phyloP scores from a whole-genome alignment of 768 basidiomycete species.

The Tylopilus plumbeoviolaceoides region DNA sequence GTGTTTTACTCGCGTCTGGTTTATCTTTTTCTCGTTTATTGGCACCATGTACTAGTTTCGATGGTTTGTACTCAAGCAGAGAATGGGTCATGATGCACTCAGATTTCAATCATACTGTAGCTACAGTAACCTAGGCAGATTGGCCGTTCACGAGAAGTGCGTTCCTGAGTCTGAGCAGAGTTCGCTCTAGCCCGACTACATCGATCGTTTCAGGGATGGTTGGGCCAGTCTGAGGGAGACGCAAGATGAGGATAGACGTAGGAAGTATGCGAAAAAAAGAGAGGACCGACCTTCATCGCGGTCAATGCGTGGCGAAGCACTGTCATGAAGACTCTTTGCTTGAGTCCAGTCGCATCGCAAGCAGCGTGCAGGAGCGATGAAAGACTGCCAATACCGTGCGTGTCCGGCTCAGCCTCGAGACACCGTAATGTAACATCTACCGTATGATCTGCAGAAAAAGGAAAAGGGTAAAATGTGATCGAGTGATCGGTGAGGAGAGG shows the following conservation, averaged over 20 bases:
- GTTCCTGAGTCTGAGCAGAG: conserved; percentile 14
- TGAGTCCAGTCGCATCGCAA: conserved; percentile 36
- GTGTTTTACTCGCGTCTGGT: neutral
- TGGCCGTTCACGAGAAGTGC: conserved; percentile 6
- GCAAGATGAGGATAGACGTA: neutral
- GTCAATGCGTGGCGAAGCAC: conserved; percentile 75
- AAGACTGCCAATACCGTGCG: conserved; percentile 22
- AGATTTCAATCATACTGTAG: neutral
- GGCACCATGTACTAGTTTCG: neutral
- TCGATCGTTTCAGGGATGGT: conserved; percentile 38
- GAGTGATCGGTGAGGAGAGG: no score
- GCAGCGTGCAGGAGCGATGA: conserved; percentile 41
- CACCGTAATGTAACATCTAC: conserved; percentile 4
- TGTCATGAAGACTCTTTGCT: conserved; percentile 60
- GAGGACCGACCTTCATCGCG: conserved; percentile 62
- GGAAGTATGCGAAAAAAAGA: neutral
- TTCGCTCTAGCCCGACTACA: conserved; percentile 34
- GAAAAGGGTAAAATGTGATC: neutral
- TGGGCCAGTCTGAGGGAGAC: conserved; percentile 36
- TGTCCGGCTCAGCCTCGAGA: conserved; percentile 2
- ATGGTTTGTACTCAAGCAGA: neutral
- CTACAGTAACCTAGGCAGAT: neutral
- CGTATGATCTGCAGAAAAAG: conserved; percentile 1
- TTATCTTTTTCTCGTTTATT: neutral
- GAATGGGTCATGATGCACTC: neutral